Conservation (phyloP, 805 yeast genomes). For the Myxozyma mucilagina region DNA sequence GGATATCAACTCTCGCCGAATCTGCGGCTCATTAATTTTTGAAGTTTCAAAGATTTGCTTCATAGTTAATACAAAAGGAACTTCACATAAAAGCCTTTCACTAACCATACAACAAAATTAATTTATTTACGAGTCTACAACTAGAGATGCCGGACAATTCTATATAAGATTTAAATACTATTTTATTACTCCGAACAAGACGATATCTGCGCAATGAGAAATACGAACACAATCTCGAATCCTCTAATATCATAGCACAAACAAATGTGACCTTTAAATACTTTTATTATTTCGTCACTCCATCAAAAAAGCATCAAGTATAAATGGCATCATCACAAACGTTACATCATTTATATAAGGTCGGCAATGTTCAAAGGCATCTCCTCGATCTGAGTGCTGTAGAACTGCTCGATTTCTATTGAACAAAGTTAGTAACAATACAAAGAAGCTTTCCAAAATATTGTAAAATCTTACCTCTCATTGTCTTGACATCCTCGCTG, state of each 20-base stretch:
- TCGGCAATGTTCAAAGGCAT: constrained; percentile 81
- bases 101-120: too few species aligned
- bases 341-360: constrained; percentile 37
- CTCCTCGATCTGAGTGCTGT: constrained; percentile 83
- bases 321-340: neutral
- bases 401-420: constrained; percentile 71
- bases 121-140: neutral
- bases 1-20: too few species aligned
- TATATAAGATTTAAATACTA: neutral
- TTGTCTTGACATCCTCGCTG: constrained; percentile 66
- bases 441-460: constrained; percentile 35
- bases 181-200: neutral
- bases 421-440: neutral
- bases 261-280: neutral
- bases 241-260: neutral
- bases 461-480: constrained; percentile 65
- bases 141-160: too few species aligned
- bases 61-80: too few species aligned
- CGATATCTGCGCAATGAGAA: neutral
- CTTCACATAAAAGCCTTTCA: too few species aligned
- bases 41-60: too few species aligned
- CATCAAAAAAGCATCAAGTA: neutral
- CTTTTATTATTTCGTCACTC: neutral
- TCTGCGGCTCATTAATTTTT: too few species aligned
- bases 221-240: neutral